These are phyloP conservation scores for Trichosanthes truncata DNA, from an alignment of 306 rosid genomes.

Conservation along the genomic window DNA sequence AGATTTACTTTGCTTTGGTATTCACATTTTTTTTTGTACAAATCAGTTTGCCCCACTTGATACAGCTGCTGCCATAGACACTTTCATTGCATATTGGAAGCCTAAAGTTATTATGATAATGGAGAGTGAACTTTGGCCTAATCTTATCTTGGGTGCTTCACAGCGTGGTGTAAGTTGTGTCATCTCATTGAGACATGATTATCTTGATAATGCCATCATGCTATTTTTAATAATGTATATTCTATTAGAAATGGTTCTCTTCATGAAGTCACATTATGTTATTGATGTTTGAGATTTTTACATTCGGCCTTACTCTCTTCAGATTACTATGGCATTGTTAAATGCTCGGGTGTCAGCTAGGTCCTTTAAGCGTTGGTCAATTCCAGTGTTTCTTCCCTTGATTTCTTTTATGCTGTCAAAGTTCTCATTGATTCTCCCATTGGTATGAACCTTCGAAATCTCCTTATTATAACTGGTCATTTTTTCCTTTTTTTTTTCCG, in stretches of 20 bases:
- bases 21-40: slow-evolving; percentile 19
- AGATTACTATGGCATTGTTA: slow-evolving; percentile 65
- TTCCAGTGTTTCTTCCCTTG: slow-evolving; percentile 57
- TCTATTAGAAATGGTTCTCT: neutral
- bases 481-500: neutral
- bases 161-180: slow-evolving; percentile 55
- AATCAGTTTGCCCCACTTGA: slow-evolving; percentile 78
- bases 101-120: slow-evolving; percentile 62
- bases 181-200: neutral
- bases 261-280: neutral
- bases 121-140: slow-evolving; percentile 97
- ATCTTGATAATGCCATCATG: neutral
- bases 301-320: slow-evolving; percentile 13
- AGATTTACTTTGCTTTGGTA: slow-evolving; percentile 16
- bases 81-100: slow-evolving; percentile 73
- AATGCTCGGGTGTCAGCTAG: slow-evolving; percentile 81
- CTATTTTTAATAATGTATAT: neutral
- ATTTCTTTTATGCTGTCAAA: slow-evolving; percentile 79
- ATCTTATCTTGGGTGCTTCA: slow-evolving; percentile 76
- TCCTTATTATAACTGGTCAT: slow-evolving; percentile 8
- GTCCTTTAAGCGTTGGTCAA: slow-evolving; percentile 66
- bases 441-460: slow-evolving; percentile 43
- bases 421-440: slow-evolving; percentile 76
- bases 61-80: slow-evolving; percentile 47
- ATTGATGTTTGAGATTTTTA: slow-evolving; percentile 11